Conservation (phyloP, 2,329 filamentous ascomycete genomes). For the Trichoderma aggressivum region DNA sequence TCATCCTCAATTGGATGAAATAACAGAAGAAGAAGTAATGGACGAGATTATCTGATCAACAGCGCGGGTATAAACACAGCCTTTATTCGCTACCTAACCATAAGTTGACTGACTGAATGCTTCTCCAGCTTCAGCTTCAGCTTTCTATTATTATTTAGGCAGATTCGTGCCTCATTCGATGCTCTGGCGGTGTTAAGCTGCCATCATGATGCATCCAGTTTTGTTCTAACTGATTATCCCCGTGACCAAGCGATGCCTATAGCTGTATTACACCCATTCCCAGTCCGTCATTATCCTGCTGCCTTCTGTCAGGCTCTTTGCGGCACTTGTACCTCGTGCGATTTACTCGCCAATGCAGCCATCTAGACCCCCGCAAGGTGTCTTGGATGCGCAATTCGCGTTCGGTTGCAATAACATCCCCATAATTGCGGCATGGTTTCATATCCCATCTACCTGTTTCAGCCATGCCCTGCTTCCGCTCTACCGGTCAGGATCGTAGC, state of each 20-base stretch:
- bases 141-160: not conserved
- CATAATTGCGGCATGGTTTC: not conserved
- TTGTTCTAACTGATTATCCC: not conserved
- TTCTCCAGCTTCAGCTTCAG: not conserved
- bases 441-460: not conserved
- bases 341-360: not conserved
- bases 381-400: not conserved
- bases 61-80: not conserved
- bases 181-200: rapidly evolving
- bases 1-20: not conserved
- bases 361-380: not conserved
- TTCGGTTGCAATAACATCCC: not conserved
- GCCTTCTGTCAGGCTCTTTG: not conserved
- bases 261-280: not conserved
- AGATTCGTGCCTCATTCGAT: not conserved
- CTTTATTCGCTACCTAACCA: not conserved
- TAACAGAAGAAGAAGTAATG: rapidly evolving
- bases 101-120: not conserved
- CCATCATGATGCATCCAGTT: not conserved
- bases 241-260: not conserved
- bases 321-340: not conserved
- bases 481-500: constrained; percentile 55
- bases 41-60: not conserved
- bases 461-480: constrained; percentile 19
- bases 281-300: not conserved